These are phyloP conservation scores for Hansfordia pulvinata DNA, from an alignment of 2,329 filamentous ascomycete genomes.

Conservation along the genomic window DNA sequence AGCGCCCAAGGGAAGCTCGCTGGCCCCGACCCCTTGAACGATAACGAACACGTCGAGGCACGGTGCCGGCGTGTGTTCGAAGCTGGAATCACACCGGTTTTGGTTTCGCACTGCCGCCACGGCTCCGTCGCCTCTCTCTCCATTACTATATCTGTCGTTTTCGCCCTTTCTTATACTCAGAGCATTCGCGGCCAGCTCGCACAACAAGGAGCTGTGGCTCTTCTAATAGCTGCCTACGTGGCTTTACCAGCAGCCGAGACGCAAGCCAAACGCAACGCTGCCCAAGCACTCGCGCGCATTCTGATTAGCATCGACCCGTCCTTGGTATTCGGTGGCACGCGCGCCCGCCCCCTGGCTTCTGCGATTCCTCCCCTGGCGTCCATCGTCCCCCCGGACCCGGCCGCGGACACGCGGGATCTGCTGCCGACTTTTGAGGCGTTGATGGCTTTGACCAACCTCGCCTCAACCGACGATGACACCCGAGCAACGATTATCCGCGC, in stretches of 20 bases:
- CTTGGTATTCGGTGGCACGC: constrained; percentile 68
- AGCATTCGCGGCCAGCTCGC: constrained; percentile 66
- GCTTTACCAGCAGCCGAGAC: constrained; percentile 40
- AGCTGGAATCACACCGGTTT: constrained; percentile 60
- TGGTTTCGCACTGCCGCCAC: constrained; percentile 64
- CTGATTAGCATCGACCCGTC: constrained; percentile 76
- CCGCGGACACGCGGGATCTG: constrained; percentile 56
- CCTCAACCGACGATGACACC: constrained; percentile 59
- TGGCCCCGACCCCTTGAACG: constrained; percentile 53
- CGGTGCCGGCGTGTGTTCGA: constrained; percentile 72
- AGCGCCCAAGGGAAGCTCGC: constrained; percentile 61
- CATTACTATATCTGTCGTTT: constrained; percentile 63
- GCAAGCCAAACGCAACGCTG: constrained; percentile 42
- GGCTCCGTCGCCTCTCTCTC: constrained; percentile 57
- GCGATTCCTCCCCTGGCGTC: constrained; percentile 72
- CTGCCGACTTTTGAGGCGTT: constrained; percentile 83
- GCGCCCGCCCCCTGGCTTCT: constrained; percentile 59
- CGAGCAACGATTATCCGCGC: constrained; percentile 57
- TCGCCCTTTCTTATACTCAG: constrained; percentile 62
- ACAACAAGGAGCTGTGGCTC: constrained; percentile 84
- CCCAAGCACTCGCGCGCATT: constrained; percentile 72
- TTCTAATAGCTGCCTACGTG: constrained; percentile 60
- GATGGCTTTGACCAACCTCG: constrained; percentile 87
- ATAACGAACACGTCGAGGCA: constrained; percentile 59
- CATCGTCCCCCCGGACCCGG: constrained; percentile 55